Evolutionary conservation across 306 rosid species (phyloP), one percentile per base, ranked within the genome.

Genomic region (Dryas octopetala): DNA sequence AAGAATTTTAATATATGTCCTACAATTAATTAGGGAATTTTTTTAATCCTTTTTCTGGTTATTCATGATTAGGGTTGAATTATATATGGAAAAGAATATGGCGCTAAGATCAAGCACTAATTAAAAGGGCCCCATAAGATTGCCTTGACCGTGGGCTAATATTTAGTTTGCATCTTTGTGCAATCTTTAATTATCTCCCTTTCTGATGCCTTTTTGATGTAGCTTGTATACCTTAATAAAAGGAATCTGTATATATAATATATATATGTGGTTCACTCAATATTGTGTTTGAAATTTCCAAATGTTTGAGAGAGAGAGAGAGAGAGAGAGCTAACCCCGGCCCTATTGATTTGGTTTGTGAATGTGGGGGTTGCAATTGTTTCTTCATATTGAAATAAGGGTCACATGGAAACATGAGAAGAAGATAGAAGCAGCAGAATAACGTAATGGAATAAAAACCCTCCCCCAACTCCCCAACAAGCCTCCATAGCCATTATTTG

Each of bases 381-480:
- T 47, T 59, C 53, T 52, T 62, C 43, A 61, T 52, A 58, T 62
- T 48, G 68, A 51, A 73, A 26, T 67, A 19, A 55, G 75, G 68
- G 57, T 80, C 87, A 83, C 87, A 76, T 83, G 84, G 87, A 80
- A 75, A 76, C 84, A 76, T 73, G 84, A 73, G 80, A n/a, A 54
- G 73, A 50, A 47, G 41, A 55, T 5, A 59, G 14, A 67, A 23
- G 23, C 23, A 23, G 23, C 23, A 23, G 23, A 23, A 23, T 23
- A 23, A 23, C 23, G 1, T 23, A 23, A 23, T 23, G 23, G 23
- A 23, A 23, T 23, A 23, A 23, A 23, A 23, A 68, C 38, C 61
- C 46, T 51, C 23, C 72, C 28, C 38, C 9, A 19, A 19, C 19
- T 19, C 19, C 19, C 19, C 19, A n/a, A 17, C 16, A n/a, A 13